Evolutionary conservation across 305 asterid species (phyloP), one percentile per base, ranked within the genome.

Genomic region (Euphrasia arctica): DNA sequence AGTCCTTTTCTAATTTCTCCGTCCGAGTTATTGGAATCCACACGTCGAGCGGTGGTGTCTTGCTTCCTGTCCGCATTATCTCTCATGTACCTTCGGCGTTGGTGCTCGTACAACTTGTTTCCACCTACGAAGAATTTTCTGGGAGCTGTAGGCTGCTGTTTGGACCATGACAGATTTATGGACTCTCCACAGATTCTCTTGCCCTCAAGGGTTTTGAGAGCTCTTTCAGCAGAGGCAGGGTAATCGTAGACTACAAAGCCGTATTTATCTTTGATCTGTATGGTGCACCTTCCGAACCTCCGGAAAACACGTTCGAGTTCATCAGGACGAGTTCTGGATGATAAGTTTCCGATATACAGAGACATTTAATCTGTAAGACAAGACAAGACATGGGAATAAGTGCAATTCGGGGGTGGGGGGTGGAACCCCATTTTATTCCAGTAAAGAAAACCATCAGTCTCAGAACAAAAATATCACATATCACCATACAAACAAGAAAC

Each of bases 91-190:
- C 64, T 78, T 69, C 85, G 69, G 63, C 29, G 50, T 58, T 69
- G 76, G 32, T 63, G 74, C 71, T 68, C 78, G 50, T 67, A 67
- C 2, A 45, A 15, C 62, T 72, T 72, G 56, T 34, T 34, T 34
- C 72, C 86, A 49, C 80, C 76, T 67, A 67, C 36, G 31, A 70
- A 29, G 64, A 54, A 70, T 65, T 84, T 77, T 68, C 65, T 78
- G 49, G 67, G 22, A 11, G 64, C 55, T 4, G 31, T 32, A 77
- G 89, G 88, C 82, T 84, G 86, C 77, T 60, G 71, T 11, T 81
- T 87, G 45, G 95, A 82, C 90, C 88, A 83, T 14, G 85, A 76
- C 49, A 87, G 51, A 25, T 75, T 79, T 60, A 84, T 74, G 54
- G 74, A 69, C 78, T 76, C 76, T 39, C 90, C 92, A 68, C 86